These are phyloP conservation scores for Pseudogymnoascus sp. DNA, from an alignment of 2,329 filamentous ascomycete species.

Conservation along the genomic window DNA sequence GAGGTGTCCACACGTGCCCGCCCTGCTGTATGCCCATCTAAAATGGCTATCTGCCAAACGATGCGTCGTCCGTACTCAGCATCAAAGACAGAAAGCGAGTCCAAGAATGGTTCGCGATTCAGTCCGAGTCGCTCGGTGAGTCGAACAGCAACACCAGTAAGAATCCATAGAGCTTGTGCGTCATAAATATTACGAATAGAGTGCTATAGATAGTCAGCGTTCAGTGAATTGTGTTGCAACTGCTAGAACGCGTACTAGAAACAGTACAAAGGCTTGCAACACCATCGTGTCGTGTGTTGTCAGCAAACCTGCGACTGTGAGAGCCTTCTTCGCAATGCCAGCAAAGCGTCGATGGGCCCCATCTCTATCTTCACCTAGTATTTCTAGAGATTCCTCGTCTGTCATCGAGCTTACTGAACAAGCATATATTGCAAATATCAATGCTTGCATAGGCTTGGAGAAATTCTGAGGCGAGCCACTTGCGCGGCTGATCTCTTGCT, in stretches of 20 bases:
- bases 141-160: constrained; percentile 41
- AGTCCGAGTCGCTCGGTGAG: constrained; percentile 45
- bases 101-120: constrained; percentile 35
- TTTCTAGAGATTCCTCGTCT: constrained; percentile 44
- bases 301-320: constrained; percentile 60
- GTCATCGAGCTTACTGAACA: constrained; percentile 52
- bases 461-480: constrained; percentile 41
- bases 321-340: constrained; percentile 53
- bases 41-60: constrained; percentile 57
- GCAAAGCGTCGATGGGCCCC: constrained; percentile 48
- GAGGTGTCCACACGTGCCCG: constrained; percentile 43
- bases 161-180: constrained; percentile 40
- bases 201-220: not conserved
- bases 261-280: constrained; percentile 61
- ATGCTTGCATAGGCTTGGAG: constrained; percentile 49
- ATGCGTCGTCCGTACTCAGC: constrained; percentile 53
- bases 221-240: not conserved
- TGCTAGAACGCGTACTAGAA: constrained; percentile 45
- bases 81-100: constrained; percentile 39
- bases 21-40: constrained; percentile 50
- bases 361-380: constrained; percentile 47
- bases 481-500: constrained; percentile 57
- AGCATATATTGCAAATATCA: constrained; percentile 62
- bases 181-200: constrained; percentile 23
- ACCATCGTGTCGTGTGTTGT: constrained; percentile 57